Percentiles rank a stretch among this genome's conserved stretches.
phyloP scores from a whole-genome alignment of 148 eudicot species.

The Simmondsia chinensis region DNA sequence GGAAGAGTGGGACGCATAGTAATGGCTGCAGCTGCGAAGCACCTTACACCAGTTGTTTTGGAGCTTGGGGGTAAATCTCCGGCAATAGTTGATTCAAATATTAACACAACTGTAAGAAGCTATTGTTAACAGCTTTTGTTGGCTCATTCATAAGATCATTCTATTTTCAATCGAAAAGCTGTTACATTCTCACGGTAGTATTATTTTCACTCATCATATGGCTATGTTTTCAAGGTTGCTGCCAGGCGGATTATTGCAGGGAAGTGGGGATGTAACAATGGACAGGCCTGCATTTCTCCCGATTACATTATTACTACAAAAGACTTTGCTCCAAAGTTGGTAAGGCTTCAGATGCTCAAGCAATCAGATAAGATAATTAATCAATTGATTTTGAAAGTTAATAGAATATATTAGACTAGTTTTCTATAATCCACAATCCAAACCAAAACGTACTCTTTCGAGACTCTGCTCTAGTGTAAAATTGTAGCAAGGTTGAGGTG shows the following conservation, averaged over 20 bases:
- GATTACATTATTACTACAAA: constrained; percentile 55
- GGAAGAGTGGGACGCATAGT: constrained; percentile 50
- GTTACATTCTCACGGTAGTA: too few relatives aligned
- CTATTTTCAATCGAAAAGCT: too few relatives aligned
- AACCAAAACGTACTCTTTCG: too few relatives aligned
- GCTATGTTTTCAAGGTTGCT: constrained; percentile 42
- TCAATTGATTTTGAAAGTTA: too few relatives aligned
- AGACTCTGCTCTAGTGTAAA: too few relatives aligned
- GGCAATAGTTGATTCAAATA: constrained; percentile 39
- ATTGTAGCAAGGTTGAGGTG: too few relatives aligned
- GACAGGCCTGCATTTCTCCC: constrained; percentile 55
- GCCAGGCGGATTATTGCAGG: constrained; percentile 41
- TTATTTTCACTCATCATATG: too few relatives aligned
- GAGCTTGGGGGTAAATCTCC: constrained; percentile 82
- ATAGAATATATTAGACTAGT: too few relatives aligned
- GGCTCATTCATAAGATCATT: neutral
- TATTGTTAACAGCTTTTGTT: neutral
- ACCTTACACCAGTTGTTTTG: constrained; percentile 60
- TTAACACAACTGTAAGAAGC: constrained; percentile 23
- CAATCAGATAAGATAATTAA: too few relatives aligned
- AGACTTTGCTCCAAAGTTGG: constrained; percentile 52
- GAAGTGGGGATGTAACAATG: constrained; percentile 61
- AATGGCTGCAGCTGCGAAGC: constrained; percentile 57
- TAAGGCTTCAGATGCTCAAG: too few relatives aligned
- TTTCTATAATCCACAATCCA: too few relatives aligned